Base-by-base conservation (phyloP, 345 rosid genomes). In the Rhodamnia rubescens region DNA sequence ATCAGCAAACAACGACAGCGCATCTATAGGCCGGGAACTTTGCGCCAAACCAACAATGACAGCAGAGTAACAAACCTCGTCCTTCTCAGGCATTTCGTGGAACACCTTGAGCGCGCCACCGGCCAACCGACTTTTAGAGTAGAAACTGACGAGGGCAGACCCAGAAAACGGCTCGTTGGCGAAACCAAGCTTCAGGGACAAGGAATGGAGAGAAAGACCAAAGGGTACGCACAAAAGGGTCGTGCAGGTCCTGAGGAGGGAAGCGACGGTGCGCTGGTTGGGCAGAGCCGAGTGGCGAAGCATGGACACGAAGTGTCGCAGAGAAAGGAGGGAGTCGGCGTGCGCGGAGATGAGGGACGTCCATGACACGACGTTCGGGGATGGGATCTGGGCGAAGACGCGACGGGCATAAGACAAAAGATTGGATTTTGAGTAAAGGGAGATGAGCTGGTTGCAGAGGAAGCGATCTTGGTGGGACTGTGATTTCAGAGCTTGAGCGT, bases 321-420 rank as follows among this genome's bases (percentile, higher is more conserved):
- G 89, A 53, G 94, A 87, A 49, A 81, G 86, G 47, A 74, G 52
- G 16, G 91, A 88, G 82, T 27, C 74, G 88, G 93, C 44, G 87
- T 88, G 74, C 16, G 89, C 89, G 13, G 93, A 89, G 57, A 92
- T 91, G 85, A 92, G 87, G 74, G 94, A 84, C 6, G 92, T 92
- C 93, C 93, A 91, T 53, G 93, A 90, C 85, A 92, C 93, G 61
- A 92, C 57, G 86, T 89, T 91, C 29, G 93, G 93, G 18, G 90
- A 87, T 32, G 90, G 85, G 81, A 92, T 88, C 58, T 89, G 92
- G 58, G 84, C 75, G 88, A 91, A 91, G 85, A 91, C 52, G 57
- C 80, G 75, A 22, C 88, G 90, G 58, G 85, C 81, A n/a, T 87
- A 88, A 86, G 86, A 88, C 74, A 85, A 55, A 14, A 89, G 90